Evolutionary conservation across 805 yeast species (phyloP).

Genomic region (Wickerhamiella azymoides): DNA sequence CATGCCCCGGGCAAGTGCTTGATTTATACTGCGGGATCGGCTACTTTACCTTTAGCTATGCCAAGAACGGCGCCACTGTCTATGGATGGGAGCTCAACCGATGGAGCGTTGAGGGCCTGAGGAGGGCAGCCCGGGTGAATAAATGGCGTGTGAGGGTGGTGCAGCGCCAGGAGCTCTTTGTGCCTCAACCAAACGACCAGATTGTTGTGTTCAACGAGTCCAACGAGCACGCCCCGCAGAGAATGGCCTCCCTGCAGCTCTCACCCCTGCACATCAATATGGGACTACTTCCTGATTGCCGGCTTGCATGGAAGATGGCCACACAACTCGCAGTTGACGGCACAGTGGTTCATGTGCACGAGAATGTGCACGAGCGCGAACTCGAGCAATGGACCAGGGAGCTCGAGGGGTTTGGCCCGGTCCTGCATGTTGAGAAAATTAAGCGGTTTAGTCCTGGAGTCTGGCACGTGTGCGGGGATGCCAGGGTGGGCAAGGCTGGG

Average conservation of each 20-base stretch:
- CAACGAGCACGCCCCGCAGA: conserved; percentile 36
- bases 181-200: conserved; percentile 18
- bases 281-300: conserved; percentile 65
- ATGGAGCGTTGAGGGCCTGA: conserved; percentile 66
- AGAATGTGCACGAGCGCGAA: conserved; percentile 41
- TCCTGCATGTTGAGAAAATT: conserved; percentile 42
- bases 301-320: conserved; percentile 45
- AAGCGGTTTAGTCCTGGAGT: conserved; percentile 83
- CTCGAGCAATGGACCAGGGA: conserved; percentile 26
- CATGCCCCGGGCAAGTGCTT: conserved; percentile 33
- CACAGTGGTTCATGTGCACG: conserved; percentile 49
- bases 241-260: conserved; percentile 24
- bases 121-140: conserved; percentile 39
- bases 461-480: conserved; percentile 57
- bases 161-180: conserved; percentile 24
- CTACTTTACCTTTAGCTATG: conserved; percentile 60
- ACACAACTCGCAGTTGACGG: conserved; percentile 12
- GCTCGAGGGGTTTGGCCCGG: conserved; percentile 18
- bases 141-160: conserved; percentile 29
- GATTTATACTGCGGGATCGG: conserved; percentile 82
- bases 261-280: conserved; percentile 48
- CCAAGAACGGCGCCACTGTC: conserved; percentile 39
- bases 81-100: conserved; percentile 77
- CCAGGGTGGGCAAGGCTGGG: no score
- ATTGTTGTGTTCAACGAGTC: conserved; percentile 49